Conservation (phyloP, 805 yeast genomes). For the Soucietia sequanensis region DNA sequence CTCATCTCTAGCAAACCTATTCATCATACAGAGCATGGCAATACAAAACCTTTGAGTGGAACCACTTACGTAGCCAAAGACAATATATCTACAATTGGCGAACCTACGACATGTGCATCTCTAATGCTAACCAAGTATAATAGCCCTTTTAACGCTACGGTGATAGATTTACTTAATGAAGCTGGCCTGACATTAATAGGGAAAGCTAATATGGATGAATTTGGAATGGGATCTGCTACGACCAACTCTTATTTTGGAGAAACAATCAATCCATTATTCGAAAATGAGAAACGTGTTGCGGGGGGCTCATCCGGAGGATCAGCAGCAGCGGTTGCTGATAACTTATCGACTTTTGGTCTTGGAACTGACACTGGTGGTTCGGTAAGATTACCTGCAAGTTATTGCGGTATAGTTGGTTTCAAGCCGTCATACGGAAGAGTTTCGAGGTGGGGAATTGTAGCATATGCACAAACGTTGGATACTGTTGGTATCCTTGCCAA, state of each 20-base stretch:
- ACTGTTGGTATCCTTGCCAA: constrained; percentile 83
- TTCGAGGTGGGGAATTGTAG: constrained; percentile 87
- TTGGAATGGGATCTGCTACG: constrained; percentile 91
- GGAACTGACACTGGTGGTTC: constrained; percentile 99
- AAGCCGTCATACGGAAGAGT: constrained; percentile 93
- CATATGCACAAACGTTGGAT: constrained; percentile 92
- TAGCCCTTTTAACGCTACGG: constrained; percentile 85
- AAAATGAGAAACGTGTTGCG: constrained; percentile 31
- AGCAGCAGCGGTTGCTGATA: constrained; percentile 86
- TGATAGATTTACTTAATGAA: constrained; percentile 49
- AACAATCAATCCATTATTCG: constrained; percentile 49
- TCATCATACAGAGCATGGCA: too few species aligned
- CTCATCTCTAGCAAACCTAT: too few species aligned
- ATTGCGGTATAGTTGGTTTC: constrained; percentile 80
- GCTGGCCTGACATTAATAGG: constrained; percentile 63
- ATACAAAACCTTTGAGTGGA: constrained; percentile 1
- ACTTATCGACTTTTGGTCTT: constrained; percentile 66
- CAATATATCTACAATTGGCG: constrained; percentile 62
- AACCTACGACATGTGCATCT: constrained; percentile 81
- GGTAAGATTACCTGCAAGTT: constrained; percentile 87
- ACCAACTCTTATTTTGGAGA: constrained; percentile 57
- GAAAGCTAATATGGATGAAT: constrained; percentile 91
- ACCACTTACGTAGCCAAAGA: constrained; percentile 52
- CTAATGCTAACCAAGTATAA: constrained; percentile 53
- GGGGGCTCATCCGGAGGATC: constrained; percentile 98